Evolutionary conservation across 345 rosid species (phyloP).

Genomic region (Hypericum perforatum): DNA sequence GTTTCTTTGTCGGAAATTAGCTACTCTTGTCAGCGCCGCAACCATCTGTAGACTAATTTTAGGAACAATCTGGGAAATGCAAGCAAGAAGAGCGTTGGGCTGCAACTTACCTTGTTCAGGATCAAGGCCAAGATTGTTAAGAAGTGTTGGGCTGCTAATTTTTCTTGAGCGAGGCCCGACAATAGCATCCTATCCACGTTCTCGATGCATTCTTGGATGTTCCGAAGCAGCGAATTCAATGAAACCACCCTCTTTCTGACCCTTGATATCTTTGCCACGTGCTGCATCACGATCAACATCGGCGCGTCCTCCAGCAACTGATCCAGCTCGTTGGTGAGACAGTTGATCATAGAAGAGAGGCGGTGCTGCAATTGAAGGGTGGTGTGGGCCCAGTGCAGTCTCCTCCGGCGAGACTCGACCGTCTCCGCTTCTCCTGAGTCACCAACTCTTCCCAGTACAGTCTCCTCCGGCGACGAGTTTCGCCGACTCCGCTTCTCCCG

Average conservation of each 20-base stretch:
- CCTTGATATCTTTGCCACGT: constrained; percentile 60
- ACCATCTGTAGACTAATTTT: too few species aligned
- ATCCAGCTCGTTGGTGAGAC: constrained; percentile 77
- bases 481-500: too few species aligned
- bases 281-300: constrained; percentile 60
- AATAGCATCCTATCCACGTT: constrained; percentile 61
- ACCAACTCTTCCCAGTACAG: too few species aligned
- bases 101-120: too few species aligned
- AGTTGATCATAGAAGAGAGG: constrained; percentile 67
- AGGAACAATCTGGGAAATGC: too few species aligned
- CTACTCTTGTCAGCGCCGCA: too few species aligned
- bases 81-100: too few species aligned
- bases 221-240: constrained; percentile 45
- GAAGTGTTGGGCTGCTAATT: too few species aligned
- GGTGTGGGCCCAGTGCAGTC: constrained; percentile 54
- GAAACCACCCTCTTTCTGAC: constrained; percentile 67
- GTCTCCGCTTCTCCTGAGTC: constrained; percentile 45
- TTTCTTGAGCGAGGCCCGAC: constrained; percentile 26
- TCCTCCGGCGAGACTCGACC: constrained; percentile 37
- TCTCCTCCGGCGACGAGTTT: too few species aligned
- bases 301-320: constrained; percentile 82
- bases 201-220: constrained; percentile 63
- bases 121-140: too few species aligned
- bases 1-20: too few species aligned
- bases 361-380: constrained; percentile 51